Percentiles rank a stretch among this genome's conserved stretches.
Evolutionary conservation across 73 alveolate genomes (phyloP).

Genomic region (Uronychia binucleata): DNA sequence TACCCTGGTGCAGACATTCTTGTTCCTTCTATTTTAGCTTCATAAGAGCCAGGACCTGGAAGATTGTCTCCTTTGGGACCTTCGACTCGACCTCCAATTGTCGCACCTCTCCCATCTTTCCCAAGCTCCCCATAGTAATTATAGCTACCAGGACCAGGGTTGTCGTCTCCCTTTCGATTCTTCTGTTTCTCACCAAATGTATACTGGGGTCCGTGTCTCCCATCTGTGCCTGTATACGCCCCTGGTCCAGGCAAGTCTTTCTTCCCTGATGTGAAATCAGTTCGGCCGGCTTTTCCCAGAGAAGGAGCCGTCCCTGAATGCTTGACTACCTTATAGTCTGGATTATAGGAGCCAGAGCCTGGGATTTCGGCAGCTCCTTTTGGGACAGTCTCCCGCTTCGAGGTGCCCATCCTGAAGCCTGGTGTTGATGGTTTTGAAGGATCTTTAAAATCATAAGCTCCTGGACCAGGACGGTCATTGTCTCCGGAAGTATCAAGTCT

Average conservation of each 20-base stretch:
- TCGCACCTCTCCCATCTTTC: not conserved
- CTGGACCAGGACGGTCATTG: slow-evolving; percentile 30
- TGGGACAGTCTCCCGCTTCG: not conserved
- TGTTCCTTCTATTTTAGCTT: not conserved
- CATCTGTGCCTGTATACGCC: slow-evolving; percentile 6
- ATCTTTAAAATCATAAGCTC: slow-evolving; percentile 16
- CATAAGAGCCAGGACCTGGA: slow-evolving; percentile 28
- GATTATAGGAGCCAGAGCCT: slow-evolving; percentile 17
- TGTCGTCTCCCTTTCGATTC: not conserved
- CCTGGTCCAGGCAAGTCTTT: slow-evolving; percentile 63
- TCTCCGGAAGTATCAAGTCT: not conserved
- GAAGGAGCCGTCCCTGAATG: slow-evolving; percentile 8
- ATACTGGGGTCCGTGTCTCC: slow-evolving; percentile 13
- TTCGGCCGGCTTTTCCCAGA: not conserved
- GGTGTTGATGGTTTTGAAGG: no score
- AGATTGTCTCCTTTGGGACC: not conserved
- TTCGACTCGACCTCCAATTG: not conserved
- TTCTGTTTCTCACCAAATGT: not conserved
- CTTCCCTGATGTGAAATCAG: not conserved
- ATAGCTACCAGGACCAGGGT: not conserved
- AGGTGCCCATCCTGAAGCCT: slow-evolving; percentile 4
- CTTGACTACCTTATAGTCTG: not conserved
- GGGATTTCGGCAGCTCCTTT: slow-evolving; percentile 4
- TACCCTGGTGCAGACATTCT: not conserved
- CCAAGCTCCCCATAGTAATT: not conserved